These are phyloP conservation scores for Epichloe uncinata DNA, from an alignment of 2,329 filamentous ascomycete genomes.

Conservation along the genomic window DNA sequence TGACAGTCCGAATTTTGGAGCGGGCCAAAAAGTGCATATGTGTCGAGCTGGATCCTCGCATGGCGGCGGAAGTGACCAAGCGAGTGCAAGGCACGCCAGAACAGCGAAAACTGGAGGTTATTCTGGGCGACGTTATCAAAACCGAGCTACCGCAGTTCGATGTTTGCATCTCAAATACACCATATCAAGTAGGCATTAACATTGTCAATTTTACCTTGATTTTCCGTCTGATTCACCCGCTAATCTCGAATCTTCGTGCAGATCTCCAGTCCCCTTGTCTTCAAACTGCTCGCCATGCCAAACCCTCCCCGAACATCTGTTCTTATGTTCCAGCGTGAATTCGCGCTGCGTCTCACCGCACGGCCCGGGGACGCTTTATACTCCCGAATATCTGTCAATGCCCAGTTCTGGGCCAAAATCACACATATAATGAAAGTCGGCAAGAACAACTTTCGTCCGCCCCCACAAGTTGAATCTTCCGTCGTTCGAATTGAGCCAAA, in stretches of 20 bases:
- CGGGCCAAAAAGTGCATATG: conserved; percentile 71
- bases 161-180: conserved; percentile 61
- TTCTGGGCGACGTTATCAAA: conserved; percentile 83
- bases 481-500: conserved; percentile 87
- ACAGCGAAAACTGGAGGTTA: conserved; percentile 71
- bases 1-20: conserved; percentile 81
- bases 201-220: too few relatives aligned
- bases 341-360: conserved; percentile 79
- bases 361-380: conserved; percentile 81
- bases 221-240: not conserved
- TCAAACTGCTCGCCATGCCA: conserved; percentile 71
- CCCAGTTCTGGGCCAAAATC: conserved; percentile 67
- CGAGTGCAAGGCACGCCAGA: conserved; percentile 82
- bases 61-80: conserved; percentile 91
- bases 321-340: conserved; percentile 95
- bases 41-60: conserved; percentile 88
- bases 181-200: conserved; percentile 40
- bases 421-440: conserved; percentile 83
- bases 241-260: conserved; percentile 16
- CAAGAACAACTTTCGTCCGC: conserved; percentile 91
- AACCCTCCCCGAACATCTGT: conserved; percentile 74
- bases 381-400: conserved; percentile 81
- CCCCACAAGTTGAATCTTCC: conserved; percentile 81
- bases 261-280: conserved; percentile 86
- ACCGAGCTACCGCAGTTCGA: conserved; percentile 64